Evolutionary conservation across 2,329 filamentous ascomycete species (phyloP), one percentile per base, ranked within the genome.

Genomic region (Colletotrichum lupini): DNA sequence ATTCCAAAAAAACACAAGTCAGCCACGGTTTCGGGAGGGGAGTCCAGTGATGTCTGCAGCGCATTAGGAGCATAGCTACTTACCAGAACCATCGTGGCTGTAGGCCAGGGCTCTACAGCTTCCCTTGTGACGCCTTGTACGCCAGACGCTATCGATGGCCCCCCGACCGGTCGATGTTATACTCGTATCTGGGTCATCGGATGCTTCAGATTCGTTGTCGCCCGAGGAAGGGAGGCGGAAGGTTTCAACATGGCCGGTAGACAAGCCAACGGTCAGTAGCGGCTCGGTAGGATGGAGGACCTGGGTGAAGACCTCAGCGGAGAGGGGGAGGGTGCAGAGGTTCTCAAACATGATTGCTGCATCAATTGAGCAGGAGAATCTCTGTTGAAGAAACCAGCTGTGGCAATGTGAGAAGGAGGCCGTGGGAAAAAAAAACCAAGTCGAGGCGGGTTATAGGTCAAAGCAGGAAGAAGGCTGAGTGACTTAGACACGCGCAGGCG

Each of bases 51-150:
- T 28, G 14, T 14, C 37, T 49, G 16, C 30, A 14, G 61, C 28
- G 8, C 7, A 35, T 59, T n/a, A 26, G 8, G 28, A 7, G 42
- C 52, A 35, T 32, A 4, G n/a, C n/a, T 87, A 91, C 84, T 88
- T 83, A 86, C 92, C 87, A 76, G 90, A 85, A 19, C 96, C 97
- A 81, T 98, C 95, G 70, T 91, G 83, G 76, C 91, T 92, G 83
- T 95, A 98, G 5, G 89, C 91, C 68, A 98, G 85, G 73, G 91
- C 92, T 66, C 97, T 90, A 81, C 96, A 98, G 87, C 95, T 98
- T 14, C 95, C 96, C 86, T 98, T 97, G 85, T 99, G 97, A 74
- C 97, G 89, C 77, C 92, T 89, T 5, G 97, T 98, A 78, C 91
- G 90, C 97, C 97, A 99, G 73, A 92, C 85, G 0, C 92, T 94